These are phyloP conservation scores for Hypoxylon sp. DNA, from an alignment of 2,329 filamentous ascomycete species.

Conservation along the genomic window DNA sequence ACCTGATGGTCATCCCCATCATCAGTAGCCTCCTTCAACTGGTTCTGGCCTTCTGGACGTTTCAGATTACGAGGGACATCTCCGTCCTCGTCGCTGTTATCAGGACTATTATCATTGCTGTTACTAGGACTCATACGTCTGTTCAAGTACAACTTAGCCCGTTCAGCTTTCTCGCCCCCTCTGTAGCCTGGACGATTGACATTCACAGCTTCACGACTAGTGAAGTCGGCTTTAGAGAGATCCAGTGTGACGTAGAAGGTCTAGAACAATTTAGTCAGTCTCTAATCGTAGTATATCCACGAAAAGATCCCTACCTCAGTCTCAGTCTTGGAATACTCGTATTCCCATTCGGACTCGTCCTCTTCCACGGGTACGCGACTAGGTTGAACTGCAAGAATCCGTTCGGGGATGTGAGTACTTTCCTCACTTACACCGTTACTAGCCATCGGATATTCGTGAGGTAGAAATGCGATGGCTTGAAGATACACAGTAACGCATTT, in stretches of 20 bases:
- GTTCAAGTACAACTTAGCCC: constrained; percentile 47
- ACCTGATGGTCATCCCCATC: constrained; percentile 63
- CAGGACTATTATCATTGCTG: constrained; percentile 25
- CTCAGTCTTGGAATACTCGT: constrained; percentile 75
- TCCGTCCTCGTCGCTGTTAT: constrained; percentile 48
- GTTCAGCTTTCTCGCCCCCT: constrained; percentile 64
- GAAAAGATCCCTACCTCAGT: constrained; percentile 64
- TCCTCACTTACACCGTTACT: constrained; percentile 43
- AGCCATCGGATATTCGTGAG: constrained; percentile 50
- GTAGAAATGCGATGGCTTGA: constrained; percentile 34
- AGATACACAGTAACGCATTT: constrained; percentile 44
- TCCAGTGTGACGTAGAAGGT: constrained; percentile 76
- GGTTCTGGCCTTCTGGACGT: constrained; percentile 5
- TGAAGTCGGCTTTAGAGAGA: constrained; percentile 73
- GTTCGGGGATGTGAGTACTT: constrained; percentile 34
- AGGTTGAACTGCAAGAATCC: constrained; percentile 10
- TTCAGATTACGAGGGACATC: constrained; percentile 27
- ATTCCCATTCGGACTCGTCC: constrained; percentile 75
- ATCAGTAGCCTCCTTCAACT: constrained; percentile 39
- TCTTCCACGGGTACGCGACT: constrained; percentile 54
- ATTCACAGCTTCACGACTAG: constrained; percentile 60
- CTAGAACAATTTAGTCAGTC: constrained; percentile 55
- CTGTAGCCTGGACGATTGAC: constrained; percentile 55
- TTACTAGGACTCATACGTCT: constrained; percentile 39
- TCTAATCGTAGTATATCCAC: constrained; percentile 4